These are phyloP conservation scores for Phalaenopsis equestris DNA, from an alignment of 106 monocot species.

Conservation along the genomic window DNA sequence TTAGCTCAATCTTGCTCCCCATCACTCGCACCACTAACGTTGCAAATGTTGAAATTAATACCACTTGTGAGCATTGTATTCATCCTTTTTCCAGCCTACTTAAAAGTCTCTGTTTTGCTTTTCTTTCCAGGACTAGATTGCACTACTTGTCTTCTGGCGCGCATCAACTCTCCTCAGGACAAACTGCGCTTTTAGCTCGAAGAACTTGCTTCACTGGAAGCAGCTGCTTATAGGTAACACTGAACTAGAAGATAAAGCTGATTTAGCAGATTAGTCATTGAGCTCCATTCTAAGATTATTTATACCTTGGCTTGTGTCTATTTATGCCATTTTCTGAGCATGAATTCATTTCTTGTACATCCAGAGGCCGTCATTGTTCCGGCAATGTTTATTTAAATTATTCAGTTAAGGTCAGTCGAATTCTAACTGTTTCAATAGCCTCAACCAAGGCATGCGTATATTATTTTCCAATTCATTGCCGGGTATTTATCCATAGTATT, in stretches of 20 bases:
- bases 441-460: too few relatives aligned
- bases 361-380: not conserved
- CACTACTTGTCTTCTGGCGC: slow-evolving; percentile 11
- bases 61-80: too few relatives aligned
- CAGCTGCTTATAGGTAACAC: not conserved
- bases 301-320: not conserved
- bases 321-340: not conserved
- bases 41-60: too few relatives aligned
- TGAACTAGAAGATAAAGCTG: not conserved
- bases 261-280: not conserved
- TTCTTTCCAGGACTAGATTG: not conserved
- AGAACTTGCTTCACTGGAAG: slow-evolving; percentile 1
- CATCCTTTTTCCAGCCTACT: too few relatives aligned
- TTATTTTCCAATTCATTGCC: too few relatives aligned
- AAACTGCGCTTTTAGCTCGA: not conserved
- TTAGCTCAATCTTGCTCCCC: too few relatives aligned
- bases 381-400: not conserved
- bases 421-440: too few relatives aligned
- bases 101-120: not conserved
- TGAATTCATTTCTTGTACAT: too few relatives aligned
- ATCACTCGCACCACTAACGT: too few relatives aligned
- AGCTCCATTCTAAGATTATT: not conserved
- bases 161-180: slow-evolving; percentile 6
- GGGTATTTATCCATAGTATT: too few relatives aligned
- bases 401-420: not conserved